phyloP scores from a whole-genome alignment of 805 yeast species.

The Metschnikowia similis region DNA sequence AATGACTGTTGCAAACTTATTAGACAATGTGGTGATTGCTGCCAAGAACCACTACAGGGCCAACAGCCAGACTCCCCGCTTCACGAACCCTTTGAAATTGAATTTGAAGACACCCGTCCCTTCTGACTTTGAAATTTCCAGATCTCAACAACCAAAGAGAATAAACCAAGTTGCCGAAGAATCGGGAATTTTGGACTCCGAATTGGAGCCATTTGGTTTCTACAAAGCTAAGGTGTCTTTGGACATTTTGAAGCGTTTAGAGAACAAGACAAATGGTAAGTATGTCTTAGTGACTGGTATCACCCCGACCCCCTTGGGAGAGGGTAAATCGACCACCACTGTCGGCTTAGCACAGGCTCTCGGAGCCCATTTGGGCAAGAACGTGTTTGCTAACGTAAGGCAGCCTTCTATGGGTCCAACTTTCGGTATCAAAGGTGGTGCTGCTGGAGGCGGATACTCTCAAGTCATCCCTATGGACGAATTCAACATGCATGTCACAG shows the following conservation, averaged over 20 bases:
- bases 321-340: slow-evolving; percentile 81
- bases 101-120: slow-evolving; percentile 66
- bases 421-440: slow-evolving; percentile 86
- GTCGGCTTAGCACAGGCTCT: slow-evolving; percentile 79
- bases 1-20: slow-evolving; percentile 82
- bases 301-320: slow-evolving; percentile 84
- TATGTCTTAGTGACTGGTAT: slow-evolving; percentile 78
- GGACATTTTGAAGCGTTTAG: slow-evolving; percentile 57
- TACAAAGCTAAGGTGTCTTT: slow-evolving; percentile 74
- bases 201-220: slow-evolving; percentile 71
- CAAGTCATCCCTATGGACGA: slow-evolving; percentile 89
- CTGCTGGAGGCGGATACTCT: slow-evolving; percentile 87
- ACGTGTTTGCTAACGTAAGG: slow-evolving; percentile 76
- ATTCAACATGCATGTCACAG: slow-evolving; percentile 80
- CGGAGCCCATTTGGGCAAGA: slow-evolving; percentile 67
- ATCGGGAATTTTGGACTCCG: slow-evolving; percentile 61
- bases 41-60: slow-evolving; percentile 50
- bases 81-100: slow-evolving; percentile 54
- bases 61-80: slow-evolving; percentile 41
- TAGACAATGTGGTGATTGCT: slow-evolving; percentile 66
- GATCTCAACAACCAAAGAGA: slow-evolving; percentile 69
- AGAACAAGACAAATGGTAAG: slow-evolving; percentile 59
- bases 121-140: slow-evolving; percentile 72
- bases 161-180: slow-evolving; percentile 66
- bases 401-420: slow-evolving; percentile 91